Base-by-base conservation (phyloP, 2,329 filamentous ascomycete genomes). In the Hirsutella rhossiliensis region DNA sequence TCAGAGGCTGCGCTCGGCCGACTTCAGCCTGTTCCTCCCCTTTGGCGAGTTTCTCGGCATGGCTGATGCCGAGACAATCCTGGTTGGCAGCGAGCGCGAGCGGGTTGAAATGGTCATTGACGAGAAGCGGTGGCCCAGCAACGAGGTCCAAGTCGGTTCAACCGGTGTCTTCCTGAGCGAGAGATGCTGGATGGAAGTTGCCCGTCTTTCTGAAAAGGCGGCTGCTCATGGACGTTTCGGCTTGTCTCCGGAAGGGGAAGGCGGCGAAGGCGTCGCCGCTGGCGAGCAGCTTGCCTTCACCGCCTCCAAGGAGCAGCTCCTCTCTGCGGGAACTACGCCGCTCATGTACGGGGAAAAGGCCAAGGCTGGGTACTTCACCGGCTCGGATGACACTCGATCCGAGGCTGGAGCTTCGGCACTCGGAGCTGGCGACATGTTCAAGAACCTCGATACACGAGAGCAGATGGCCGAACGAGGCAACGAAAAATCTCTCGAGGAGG, bases 151-250 rank as follows among this genome's bases (percentile, higher is more conserved):
- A 45, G 79, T 95, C 42, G 92, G 92, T 42, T 86, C 84, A 36
- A 98, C 92, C 1, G 92, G 92, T 49, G 80, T 98, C 5, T 98
- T 98, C 66, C 71, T 98, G 28, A 97, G 90, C 57, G 92, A 98
- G 64, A 75, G 87, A 47, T 95, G 88, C 68, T 98, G 92, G 92
- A 77, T 92, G 52, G 88, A 96, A 56, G 76, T 97, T 49, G 80
- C 88, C 12, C 83, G 84, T 50, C 70, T 94, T 1, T 72, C 75
- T 17, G 84, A 89, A 40, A 72, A 72, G 19, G 66, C 71, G 11
- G 75, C 74, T 5, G 68, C 73, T 4, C 67, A 68, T 7, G 69
- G 68, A 15, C 60, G 58, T 12, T 56, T 51, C 32, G 54, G 51
- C 11, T 38, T 56, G 27, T 50, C 54, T 2, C 80, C 81, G 8